These are phyloP conservation scores for Vitis vinifera DNA, from an alignment of 164 flowering plant species.

Conservation along the genomic window ASM3070453v1 NC_081812.1:13915501-13916000, in stretches of 20 bases:
- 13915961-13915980: too few relatives aligned
- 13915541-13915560: background rate
- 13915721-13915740: background rate
- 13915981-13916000: too few relatives aligned
- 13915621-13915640: too few relatives aligned
- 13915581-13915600: background rate
- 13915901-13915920: background rate
- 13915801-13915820: background rate
- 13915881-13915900: too few relatives aligned
- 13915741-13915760: background rate
- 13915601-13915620: too few relatives aligned
- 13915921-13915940: background rate
- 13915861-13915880: background rate
- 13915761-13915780: background rate
- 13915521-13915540: background rate
- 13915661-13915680: background rate
- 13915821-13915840: background rate
- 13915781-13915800: background rate
- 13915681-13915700: background rate
- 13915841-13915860: background rate
- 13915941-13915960: background rate
- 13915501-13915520: too few relatives aligned
- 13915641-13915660: background rate
- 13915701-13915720: background rate
- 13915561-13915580: constrained; percentile 32